Evolutionary conservation across 495 filamentous ascomycete species (phyloP), one percentile per base, ranked within the genome.

Genomic region (Penicillium coprophilum): DNA sequence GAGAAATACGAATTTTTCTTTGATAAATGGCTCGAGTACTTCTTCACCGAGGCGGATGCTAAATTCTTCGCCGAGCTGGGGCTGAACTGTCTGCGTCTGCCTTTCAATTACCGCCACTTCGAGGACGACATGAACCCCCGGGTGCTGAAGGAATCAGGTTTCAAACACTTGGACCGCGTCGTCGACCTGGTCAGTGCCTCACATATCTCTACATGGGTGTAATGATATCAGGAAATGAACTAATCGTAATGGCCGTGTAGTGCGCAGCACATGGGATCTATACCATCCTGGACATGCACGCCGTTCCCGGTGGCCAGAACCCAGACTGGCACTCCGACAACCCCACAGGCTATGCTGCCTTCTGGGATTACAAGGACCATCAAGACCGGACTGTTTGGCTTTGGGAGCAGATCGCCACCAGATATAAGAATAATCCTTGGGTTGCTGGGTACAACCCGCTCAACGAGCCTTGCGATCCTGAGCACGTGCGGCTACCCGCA

Each of bases 401-500:
- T 0, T 88, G 85, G 85, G 73, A 78, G 30, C 71, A 80, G 57
- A 73, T 87, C 41, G 85, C 82, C 4, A 68, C 71, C n/a, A 75
- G 75, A 27, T 88, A 86, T 60, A 74, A 66, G 30, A 71, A 67
- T 5, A 86, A 87, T 51, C 67, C 77, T 6, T 74, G 75, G 76
- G 72, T 86, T 21, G 85, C 85, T 2, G 85, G 85, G 2, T 88
- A 87, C 57, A 87, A 87, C 55, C 83, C 84, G 2, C 76, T 87
- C 54, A 88, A 88, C 57, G 84, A 88, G 59, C 85, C 85, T 0
- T 79, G 74, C 21, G 85, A 87, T 50, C 80, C 85, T 0, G 65
- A 80, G 34, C 81, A 85, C 58, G 66, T 75, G 28, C 72, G 77
- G 31, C 76, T 87, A 2, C 75, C 75, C 17, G 76, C 68, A 1